Evolutionary conservation across 1,139 yeast species (phyloP).

Genomic region (Geotrichum europaeum): DNA sequence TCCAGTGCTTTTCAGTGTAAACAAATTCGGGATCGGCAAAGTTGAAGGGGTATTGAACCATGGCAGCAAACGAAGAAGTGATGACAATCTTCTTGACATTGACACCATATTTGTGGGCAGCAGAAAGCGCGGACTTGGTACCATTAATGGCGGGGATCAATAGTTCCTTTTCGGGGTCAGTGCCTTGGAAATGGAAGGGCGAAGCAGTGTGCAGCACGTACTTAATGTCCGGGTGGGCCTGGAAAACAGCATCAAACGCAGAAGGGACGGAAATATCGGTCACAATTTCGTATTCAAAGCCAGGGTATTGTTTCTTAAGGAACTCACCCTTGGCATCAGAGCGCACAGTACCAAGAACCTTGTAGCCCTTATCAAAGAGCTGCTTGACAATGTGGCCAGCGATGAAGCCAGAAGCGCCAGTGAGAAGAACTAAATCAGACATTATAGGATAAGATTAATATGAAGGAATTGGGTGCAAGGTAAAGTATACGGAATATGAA

Average conservation of each 20-base stretch:
- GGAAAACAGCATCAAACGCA: slow-evolving; percentile 51
- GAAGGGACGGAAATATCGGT: slow-evolving; percentile 46
- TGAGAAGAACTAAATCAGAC: slow-evolving; percentile 38
- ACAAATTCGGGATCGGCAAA: slow-evolving; percentile 20
- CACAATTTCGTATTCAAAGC: slow-evolving; percentile 27
- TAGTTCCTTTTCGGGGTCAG: slow-evolving; percentile 38
- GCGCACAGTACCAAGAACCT: slow-evolving; percentile 57
- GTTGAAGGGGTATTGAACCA: slow-evolving; percentile 36
- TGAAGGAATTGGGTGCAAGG: background rate
- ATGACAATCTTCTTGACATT: slow-evolving; percentile 47
- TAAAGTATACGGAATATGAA: background rate
- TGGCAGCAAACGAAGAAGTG: slow-evolving; percentile 53
- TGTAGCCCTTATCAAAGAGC: slow-evolving; percentile 38
- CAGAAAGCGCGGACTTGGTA: slow-evolving; percentile 40
- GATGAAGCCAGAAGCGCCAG: slow-evolving; percentile 57
- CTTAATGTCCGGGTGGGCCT: slow-evolving; percentile 41
- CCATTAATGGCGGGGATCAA: slow-evolving; percentile 49
- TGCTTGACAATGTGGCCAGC: slow-evolving; percentile 46
- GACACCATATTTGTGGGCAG: slow-evolving; percentile 42
- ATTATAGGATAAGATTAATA: background rate
- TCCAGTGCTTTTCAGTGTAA: slow-evolving; percentile 38
- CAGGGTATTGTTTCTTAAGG: slow-evolving; percentile 29
- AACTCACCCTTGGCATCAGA: slow-evolving; percentile 46
- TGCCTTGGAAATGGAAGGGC: slow-evolving; percentile 41
- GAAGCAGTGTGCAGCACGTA: slow-evolving; percentile 59